phyloP scores from a whole-genome alignment of 805 yeast genomes.

The Yarrowia hollandica region DNA sequence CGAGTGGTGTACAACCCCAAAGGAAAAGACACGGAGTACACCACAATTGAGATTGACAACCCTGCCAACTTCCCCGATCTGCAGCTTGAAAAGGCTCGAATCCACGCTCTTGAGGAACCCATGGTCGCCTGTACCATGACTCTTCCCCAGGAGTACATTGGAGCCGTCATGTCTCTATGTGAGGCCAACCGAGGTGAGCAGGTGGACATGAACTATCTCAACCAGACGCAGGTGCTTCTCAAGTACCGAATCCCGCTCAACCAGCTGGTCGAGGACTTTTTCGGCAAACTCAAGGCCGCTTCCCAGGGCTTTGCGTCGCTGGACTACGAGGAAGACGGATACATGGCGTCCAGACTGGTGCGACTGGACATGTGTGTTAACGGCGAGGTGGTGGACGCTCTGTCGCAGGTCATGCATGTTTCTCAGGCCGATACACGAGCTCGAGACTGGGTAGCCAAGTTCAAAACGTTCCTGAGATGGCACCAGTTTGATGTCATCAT shows the following conservation, averaged over 20 bases:
- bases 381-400: constrained; percentile 86
- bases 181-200: constrained; percentile 83
- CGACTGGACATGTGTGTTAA: constrained; percentile 88
- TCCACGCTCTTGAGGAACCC: constrained; percentile 70
- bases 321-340: constrained; percentile 94
- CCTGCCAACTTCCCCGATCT: constrained; percentile 90
- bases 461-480: constrained; percentile 73
- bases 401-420: constrained; percentile 85
- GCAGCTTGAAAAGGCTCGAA: constrained; percentile 42
- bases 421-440: constrained; percentile 74
- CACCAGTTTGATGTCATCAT: constrained; percentile 91
- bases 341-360: constrained; percentile 72
- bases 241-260: constrained; percentile 83
- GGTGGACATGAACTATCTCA: constrained; percentile 70
- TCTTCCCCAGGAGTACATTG: constrained; percentile 85
- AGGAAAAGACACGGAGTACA: constrained; percentile 49
- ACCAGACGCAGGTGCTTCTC: constrained; percentile 77
- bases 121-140: constrained; percentile 88
- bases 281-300: constrained; percentile 85
- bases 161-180: constrained; percentile 82
- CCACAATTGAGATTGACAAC: constrained; percentile 68
- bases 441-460: constrained; percentile 76
- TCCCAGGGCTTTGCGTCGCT: constrained; percentile 92
- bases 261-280: constrained; percentile 90
- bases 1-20: constrained; percentile 54